Evolutionary conservation across 2,329 filamentous ascomycete species (phyloP).

Genomic region (Fonsecaea monophora): DNA sequence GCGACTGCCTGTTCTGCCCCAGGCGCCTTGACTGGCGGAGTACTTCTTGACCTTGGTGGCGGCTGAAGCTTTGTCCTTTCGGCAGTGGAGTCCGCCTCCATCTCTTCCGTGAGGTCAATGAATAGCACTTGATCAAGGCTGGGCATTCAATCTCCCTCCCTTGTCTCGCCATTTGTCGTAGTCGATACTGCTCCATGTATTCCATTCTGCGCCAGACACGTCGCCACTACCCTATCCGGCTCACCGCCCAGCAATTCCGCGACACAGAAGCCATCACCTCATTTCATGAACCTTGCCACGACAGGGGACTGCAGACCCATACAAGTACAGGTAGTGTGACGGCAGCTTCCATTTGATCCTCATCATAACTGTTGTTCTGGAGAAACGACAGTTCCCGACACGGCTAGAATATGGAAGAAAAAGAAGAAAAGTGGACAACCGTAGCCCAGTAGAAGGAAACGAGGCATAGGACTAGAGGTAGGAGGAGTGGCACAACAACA

Average conservation of each 20-base stretch:
- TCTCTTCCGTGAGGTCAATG: too few species aligned
- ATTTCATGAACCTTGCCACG: not conserved
- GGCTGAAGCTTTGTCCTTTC: too few species aligned
- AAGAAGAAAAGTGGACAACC: not conserved
- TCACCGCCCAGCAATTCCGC: not conserved
- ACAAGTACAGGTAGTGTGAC: not conserved
- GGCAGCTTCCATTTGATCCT: constrained; percentile 2
- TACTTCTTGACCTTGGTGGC: too few species aligned
- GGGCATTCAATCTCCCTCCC: not conserved
- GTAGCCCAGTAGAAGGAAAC: constrained; percentile 6
- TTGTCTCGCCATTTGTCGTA: not conserved
- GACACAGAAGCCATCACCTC: not conserved
- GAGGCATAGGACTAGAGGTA: not conserved
- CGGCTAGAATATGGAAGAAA: not conserved
- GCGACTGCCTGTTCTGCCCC: too few species aligned
- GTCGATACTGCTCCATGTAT: not conserved
- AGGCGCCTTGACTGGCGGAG: too few species aligned
- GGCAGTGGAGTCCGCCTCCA: too few species aligned
- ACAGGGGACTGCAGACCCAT: not conserved
- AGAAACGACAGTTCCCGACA: not conserved
- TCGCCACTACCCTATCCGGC: not conserved
- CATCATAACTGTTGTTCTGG: not conserved
- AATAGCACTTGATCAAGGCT: not conserved
- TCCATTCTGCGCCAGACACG: not conserved
- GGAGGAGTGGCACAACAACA: not conserved